phyloP scores from a whole-genome alignment of 1,139 yeast genomes.

The Pichia sp. region DNA sequence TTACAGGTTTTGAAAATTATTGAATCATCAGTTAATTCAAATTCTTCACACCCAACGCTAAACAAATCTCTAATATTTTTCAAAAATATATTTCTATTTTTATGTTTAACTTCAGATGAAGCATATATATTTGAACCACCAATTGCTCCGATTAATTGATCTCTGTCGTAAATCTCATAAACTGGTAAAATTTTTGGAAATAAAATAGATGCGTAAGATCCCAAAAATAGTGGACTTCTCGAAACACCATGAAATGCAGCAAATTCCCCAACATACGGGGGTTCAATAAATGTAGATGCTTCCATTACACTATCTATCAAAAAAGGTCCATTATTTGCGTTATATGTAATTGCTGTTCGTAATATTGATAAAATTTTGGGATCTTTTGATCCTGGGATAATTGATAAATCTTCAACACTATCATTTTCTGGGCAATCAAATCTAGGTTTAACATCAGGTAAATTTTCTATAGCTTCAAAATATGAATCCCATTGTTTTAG shows the following conservation, averaged over 20 bases:
- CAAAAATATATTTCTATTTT: slow-evolving; percentile 38
- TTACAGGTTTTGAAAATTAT: slow-evolving; percentile 46
- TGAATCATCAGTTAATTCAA: slow-evolving; percentile 43
- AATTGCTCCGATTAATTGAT: slow-evolving; percentile 44
- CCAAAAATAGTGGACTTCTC: slow-evolving; percentile 45
- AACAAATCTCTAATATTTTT: slow-evolving; percentile 53
- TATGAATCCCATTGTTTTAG: slow-evolving; percentile 80
- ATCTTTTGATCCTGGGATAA: slow-evolving; percentile 5
- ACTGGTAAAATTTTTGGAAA: slow-evolving; percentile 50
- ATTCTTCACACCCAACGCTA: slow-evolving; percentile 49
- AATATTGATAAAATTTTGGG: slow-evolving; percentile 15
- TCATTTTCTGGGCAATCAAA: not conserved
- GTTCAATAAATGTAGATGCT: slow-evolving; percentile 40
- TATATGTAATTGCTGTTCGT: slow-evolving; percentile 33
- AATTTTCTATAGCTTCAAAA: slow-evolving; percentile 28
- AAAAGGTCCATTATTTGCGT: slow-evolving; percentile 29
- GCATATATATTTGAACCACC: slow-evolving; percentile 28
- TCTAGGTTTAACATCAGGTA: not conserved
- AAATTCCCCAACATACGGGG: slow-evolving; percentile 38
- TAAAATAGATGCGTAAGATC: slow-evolving; percentile 54
- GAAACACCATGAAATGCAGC: slow-evolving; percentile 36
- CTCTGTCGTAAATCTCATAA: slow-evolving; percentile 49
- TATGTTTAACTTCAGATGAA: slow-evolving; percentile 24
- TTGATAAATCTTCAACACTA: not conserved
- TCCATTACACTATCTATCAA: slow-evolving; percentile 32